A percentile compares a stretch with the other conserved stretches of the same genome.
Conservation (phyloP, 2,329 filamentous ascomycete genomes). For the Polytolypa hystricis region DNA sequence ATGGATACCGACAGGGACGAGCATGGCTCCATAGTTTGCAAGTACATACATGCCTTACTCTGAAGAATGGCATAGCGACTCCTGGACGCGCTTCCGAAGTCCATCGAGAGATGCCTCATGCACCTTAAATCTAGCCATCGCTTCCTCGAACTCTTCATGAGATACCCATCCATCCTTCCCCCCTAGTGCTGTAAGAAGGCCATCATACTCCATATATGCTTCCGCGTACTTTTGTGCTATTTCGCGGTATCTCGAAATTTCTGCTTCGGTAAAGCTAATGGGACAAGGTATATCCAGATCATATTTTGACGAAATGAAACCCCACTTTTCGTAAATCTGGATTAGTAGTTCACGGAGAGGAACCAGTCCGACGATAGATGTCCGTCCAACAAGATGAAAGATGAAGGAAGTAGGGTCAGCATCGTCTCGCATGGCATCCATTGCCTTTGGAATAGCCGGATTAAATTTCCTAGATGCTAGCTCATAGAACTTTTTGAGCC, state of each 20-base stretch:
- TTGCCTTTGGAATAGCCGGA: constrained; percentile 11
- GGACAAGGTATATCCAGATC: constrained; percentile 12
- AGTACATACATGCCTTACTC: not conserved
- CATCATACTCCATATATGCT: constrained; percentile 14
- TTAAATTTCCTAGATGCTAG: constrained; percentile 17
- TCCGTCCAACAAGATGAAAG: constrained; percentile 14
- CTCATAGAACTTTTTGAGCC: constrained; percentile 18
- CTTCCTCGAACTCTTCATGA: constrained; percentile 15
- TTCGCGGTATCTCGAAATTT: constrained; percentile 12
- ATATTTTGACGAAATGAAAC: constrained; percentile 8
- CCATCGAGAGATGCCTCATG: constrained; percentile 8
- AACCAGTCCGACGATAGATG: constrained; percentile 12
- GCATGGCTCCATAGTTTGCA: too few species aligned
- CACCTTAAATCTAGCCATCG: constrained; percentile 10
- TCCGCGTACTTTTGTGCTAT: constrained; percentile 14
- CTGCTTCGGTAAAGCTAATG: constrained; percentile 13
- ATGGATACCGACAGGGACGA: too few species aligned
- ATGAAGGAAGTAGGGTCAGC: constrained; percentile 15
- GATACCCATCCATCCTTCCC: constrained; percentile 21
- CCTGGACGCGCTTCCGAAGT: constrained; percentile 4
- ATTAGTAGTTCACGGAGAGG: constrained; percentile 16
- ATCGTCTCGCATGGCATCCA: constrained; percentile 15
- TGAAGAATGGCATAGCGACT: not conserved
- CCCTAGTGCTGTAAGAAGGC: constrained; percentile 9
- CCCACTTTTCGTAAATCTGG: constrained; percentile 18